These are phyloP conservation scores for Wickerhamomyces sp. DNA, from an alignment of 1,139 yeast genomes.

Conservation along the genomic window DNA sequence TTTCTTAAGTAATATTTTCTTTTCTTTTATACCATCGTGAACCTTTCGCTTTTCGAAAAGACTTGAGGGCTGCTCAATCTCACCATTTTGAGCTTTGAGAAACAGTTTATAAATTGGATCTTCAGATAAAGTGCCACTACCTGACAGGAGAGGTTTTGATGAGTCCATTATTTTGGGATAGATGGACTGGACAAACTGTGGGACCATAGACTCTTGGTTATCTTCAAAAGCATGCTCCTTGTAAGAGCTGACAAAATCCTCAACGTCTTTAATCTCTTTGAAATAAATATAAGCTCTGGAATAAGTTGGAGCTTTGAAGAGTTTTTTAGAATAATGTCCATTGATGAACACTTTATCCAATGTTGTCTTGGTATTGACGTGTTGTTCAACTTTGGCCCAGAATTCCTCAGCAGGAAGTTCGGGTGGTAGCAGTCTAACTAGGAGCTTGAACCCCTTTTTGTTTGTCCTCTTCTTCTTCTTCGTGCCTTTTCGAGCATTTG, in stretches of 20 bases:
- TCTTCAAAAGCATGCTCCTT: conserved; percentile 16
- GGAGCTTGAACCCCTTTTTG: conserved; percentile 13
- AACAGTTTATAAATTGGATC: conserved; percentile 14
- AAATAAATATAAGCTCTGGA: conserved; percentile 25
- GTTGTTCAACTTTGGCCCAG: conserved; percentile 9
- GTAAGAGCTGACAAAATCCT: conserved; percentile 12
- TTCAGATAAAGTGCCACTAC: conserved; percentile 1
- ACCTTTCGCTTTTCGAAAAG: conserved; percentile 4
- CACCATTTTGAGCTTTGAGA: conserved; percentile 13
- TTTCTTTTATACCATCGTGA: background rate
- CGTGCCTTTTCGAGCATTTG: background rate
- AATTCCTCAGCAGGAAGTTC: conserved; percentile 13
- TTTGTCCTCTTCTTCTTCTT: conserved; percentile 1
- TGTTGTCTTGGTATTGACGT: background rate
- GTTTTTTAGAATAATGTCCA: conserved; percentile 22
- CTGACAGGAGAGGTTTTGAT: background rate
- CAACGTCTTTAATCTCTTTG: conserved; percentile 10
- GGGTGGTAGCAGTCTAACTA: conserved; percentile 23
- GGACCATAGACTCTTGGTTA: conserved; percentile 17
- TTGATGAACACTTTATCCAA: conserved; percentile 16
- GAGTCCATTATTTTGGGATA: conserved; percentile 13
- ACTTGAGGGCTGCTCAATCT: conserved; percentile 15
- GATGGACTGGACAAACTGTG: conserved; percentile 13
- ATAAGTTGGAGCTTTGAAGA: conserved; percentile 23
- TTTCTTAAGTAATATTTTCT: background rate